phyloP scores from a whole-genome alignment of 306 rosid species.

The Betula pendula region DNA sequence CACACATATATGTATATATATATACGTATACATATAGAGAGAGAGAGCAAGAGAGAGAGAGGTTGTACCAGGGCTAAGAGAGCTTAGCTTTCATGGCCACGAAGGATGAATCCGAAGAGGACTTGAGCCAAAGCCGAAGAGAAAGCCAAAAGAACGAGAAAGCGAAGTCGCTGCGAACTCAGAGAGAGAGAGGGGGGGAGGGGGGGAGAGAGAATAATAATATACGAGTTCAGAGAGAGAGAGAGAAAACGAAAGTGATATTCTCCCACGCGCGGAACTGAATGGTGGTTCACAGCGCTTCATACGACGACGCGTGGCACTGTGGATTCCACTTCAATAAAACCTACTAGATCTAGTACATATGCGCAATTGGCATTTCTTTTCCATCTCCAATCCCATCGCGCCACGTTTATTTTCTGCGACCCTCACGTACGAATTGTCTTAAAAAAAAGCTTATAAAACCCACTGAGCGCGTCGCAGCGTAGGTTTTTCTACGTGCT shows the following conservation, averaged over 20 bases:
- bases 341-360: background rate
- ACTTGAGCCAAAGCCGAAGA: slow-evolving; percentile 19
- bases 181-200: slow-evolving; percentile 26
- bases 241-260: slow-evolving; percentile 4
- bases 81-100: slow-evolving; percentile 61
- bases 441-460: background rate
- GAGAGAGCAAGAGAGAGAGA: slow-evolving; percentile 14
- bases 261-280: slow-evolving; percentile 28
- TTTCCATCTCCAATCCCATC: background rate
- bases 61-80: slow-evolving; percentile 50
- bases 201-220: background rate
- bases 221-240: slow-evolving; percentile 30
- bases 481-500: slow-evolving; percentile 18
- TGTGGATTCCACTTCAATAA: slow-evolving; percentile 36
- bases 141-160: slow-evolving; percentile 16
- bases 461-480: too few relatives aligned
- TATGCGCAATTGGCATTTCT: too few relatives aligned
- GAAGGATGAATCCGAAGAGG: slow-evolving; percentile 52
- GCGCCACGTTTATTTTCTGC: background rate
- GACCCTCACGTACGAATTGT: background rate
- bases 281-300: slow-evolving; percentile 23
- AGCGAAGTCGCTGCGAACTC: slow-evolving; percentile 17
- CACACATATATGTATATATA: background rate
- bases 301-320: slow-evolving; percentile 39
- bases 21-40: background rate